Evolutionary conservation across 2,329 filamentous ascomycete species (phyloP).

Genomic region (Gaeumannomyces tritici): DNA sequence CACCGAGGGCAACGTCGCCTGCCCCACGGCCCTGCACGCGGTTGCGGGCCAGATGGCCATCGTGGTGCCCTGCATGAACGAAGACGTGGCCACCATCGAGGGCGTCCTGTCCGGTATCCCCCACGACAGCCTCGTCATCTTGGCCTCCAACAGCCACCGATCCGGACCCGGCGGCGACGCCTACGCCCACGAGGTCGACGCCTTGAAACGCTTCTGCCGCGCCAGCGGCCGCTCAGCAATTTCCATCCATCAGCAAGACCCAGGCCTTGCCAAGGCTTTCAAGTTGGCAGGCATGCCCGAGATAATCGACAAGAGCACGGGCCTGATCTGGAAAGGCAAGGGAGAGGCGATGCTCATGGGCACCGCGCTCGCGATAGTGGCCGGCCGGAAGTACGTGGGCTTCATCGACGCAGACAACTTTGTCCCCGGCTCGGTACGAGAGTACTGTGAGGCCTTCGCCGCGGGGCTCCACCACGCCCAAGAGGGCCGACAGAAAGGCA

Average conservation of each 20-base stretch:
- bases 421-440: conserved; percentile 17
- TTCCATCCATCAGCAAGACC: conserved; percentile 19
- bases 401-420: conserved; percentile 24
- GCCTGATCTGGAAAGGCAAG: conserved; percentile 18
- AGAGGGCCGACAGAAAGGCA: conserved; percentile 6
- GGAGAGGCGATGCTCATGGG: conserved; percentile 23
- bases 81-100: conserved; percentile 14
- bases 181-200: conserved; percentile 13
- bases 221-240: conserved; percentile 12
- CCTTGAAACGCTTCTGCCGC: conserved; percentile 12
- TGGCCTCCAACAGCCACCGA: conserved; percentile 18
- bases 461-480: conserved; percentile 18
- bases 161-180: conserved; percentile 4
- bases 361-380: conserved; percentile 17
- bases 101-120: conserved; percentile 20
- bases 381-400: conserved; percentile 16
- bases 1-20: background rate
- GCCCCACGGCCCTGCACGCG: background rate
- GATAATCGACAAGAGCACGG: conserved; percentile 10
- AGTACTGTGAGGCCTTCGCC: conserved; percentile 22
- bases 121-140: conserved; percentile 16
- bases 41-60: conserved; percentile 14
- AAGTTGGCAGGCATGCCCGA: conserved; percentile 12
- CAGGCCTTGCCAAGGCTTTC: conserved; percentile 14
- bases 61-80: conserved; percentile 22